Evolutionary conservation across 768 basidiomycete genomes (phyloP).

Genomic region (Dentipellis sp.): DNA sequence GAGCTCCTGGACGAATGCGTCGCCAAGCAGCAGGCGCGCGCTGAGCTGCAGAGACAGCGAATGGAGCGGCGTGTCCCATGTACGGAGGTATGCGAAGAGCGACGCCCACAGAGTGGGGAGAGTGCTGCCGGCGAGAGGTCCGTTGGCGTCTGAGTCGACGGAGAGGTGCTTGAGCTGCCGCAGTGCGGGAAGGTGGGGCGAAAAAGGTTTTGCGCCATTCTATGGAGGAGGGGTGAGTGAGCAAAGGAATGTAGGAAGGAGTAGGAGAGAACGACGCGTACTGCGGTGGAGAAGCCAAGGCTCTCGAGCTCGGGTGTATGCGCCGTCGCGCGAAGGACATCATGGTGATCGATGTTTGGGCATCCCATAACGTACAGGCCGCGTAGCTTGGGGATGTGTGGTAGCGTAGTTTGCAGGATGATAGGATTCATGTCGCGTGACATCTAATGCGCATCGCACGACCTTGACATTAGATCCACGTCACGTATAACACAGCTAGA

Average conservation of each 20-base stretch:
- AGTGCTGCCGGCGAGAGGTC: constrained; percentile 5
- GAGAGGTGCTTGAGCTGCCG: constrained; percentile 40
- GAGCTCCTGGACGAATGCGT: constrained; percentile 6
- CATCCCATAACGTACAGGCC: constrained; percentile 58
- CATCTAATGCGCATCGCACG: constrained; percentile 25
- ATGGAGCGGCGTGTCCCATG: constrained; percentile 7
- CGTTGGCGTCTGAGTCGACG: constrained; percentile 36
- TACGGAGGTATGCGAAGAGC: constrained; percentile 21
- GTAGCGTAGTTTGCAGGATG: constrained; percentile 38
- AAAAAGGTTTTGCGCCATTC: neutral
- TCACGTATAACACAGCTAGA: constrained; percentile 1
- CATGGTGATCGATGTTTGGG: constrained; percentile 42
- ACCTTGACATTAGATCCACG: neutral
- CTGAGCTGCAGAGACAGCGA: constrained; percentile 11
- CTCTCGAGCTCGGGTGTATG: constrained; percentile 48
- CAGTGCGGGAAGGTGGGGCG: constrained; percentile 21
- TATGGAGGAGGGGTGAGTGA: neutral
- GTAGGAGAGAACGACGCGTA: constrained; percentile 22
- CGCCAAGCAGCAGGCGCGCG: constrained; percentile 4
- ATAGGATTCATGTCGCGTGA: constrained; percentile 43
- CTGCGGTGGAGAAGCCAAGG: constrained; percentile 52
- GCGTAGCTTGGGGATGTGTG: constrained; percentile 40
- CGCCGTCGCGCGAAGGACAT: constrained; percentile 34
- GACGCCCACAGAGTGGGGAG: constrained; percentile 21
- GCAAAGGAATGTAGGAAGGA: neutral